phyloP scores from a whole-genome alignment of 495 filamentous ascomycete species.

The Talaromyces thailandensis region DNA sequence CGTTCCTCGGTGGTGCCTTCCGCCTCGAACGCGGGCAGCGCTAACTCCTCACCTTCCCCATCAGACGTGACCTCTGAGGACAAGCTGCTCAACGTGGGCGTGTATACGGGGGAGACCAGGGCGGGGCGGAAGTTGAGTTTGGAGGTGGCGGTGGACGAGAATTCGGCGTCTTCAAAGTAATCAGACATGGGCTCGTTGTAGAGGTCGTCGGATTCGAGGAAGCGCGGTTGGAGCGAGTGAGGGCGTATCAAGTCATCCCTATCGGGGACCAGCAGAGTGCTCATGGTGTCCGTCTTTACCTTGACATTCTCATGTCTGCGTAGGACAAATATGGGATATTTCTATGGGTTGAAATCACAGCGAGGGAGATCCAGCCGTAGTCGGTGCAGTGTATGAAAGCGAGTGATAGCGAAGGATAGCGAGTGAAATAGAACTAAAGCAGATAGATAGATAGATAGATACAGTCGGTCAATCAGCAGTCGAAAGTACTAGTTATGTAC shows the following conservation, averaged over 20 bases:
- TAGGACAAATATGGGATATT: too few species aligned
- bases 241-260: slow-evolving; percentile 27
- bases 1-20: slow-evolving; percentile 27
- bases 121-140: slow-evolving; percentile 18
- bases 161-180: slow-evolving; percentile 24
- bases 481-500: too few species aligned
- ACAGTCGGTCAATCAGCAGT: too few species aligned
- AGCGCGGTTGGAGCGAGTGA: neutral
- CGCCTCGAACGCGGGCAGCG: slow-evolving; percentile 51
- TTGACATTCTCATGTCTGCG: neutral
- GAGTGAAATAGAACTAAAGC: neutral
- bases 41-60: slow-evolving; percentile 43
- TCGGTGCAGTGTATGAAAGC: neutral
- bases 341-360: too few species aligned
- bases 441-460: too few species aligned
- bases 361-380: neutral
- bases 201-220: neutral
- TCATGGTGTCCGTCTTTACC: slow-evolving; percentile 23
- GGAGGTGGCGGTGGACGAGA: slow-evolving; percentile 20
- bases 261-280: slow-evolving; percentile 33
- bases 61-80: slow-evolving; percentile 45
- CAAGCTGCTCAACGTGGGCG: slow-evolving; percentile 53
- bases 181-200: slow-evolving; percentile 27
- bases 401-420: neutral
- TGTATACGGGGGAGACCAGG: slow-evolving; percentile 22